phyloP scores from a whole-genome alignment of 73 alveolate genomes.

The Durusdinium trenchii region DNA sequence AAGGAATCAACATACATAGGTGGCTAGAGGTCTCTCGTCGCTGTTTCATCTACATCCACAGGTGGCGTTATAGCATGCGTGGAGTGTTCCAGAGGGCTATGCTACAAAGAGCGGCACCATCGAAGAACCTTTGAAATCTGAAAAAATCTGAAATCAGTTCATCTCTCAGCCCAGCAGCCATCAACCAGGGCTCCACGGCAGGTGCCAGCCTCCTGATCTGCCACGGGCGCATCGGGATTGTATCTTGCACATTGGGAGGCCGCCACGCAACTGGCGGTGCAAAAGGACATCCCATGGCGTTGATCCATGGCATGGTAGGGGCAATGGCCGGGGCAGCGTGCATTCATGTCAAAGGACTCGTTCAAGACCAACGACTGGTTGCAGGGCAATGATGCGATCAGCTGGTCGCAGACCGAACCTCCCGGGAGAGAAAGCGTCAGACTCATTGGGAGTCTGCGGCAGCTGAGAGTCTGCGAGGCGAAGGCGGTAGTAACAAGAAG shows the following conservation, averaged over 20 bases:
- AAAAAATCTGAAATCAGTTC: too few relatives aligned
- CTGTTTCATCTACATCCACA: too few relatives aligned
- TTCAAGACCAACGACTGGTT: conserved; percentile 23
- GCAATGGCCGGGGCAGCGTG: conserved; percentile 50
- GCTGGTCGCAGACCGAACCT: background rate
- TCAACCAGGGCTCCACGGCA: conserved; percentile 88
- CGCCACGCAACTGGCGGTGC: conserved; percentile 73
- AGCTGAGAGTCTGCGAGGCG: too few relatives aligned
- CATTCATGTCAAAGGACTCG: conserved; percentile 83
- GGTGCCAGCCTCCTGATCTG: conserved; percentile 39
- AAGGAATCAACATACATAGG: too few relatives aligned
- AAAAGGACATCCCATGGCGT: conserved; percentile 32
- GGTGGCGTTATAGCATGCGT: too few relatives aligned
- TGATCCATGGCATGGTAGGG: conserved; percentile 76
- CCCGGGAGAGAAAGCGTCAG: too few relatives aligned
- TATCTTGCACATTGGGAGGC: conserved; percentile 49
- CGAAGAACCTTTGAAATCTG: too few relatives aligned
- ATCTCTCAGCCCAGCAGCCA: conserved; percentile 57
- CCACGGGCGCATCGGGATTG: conserved; percentile 92
- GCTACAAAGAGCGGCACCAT: too few relatives aligned
- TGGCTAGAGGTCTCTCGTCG: too few relatives aligned
- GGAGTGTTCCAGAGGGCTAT: too few relatives aligned
- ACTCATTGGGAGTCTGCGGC: too few relatives aligned
- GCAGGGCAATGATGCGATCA: conserved; percentile 5
- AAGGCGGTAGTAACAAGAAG: too few relatives aligned